Conservation (phyloP, 805 yeast species). For the Saccharomycopsis selenospora region DNA sequence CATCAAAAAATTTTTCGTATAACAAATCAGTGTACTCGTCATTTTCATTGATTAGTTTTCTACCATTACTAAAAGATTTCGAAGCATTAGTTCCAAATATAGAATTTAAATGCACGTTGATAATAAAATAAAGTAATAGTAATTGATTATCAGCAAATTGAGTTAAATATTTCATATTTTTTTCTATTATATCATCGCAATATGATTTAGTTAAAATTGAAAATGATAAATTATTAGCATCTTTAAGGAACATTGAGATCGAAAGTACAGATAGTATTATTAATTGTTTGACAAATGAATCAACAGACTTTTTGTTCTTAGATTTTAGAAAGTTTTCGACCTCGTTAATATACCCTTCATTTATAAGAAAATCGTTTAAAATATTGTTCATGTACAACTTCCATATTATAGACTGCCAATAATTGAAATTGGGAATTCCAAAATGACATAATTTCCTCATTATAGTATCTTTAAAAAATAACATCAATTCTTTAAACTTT, state of each 20-base stretch:
- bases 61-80: not conserved
- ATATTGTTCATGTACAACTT: not conserved
- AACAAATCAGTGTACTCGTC: not conserved
- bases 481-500: not conserved
- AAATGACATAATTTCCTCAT: not conserved
- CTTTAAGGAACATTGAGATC: not conserved
- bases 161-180: not conserved
- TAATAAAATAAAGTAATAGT: not conserved
- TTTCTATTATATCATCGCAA: not conserved
- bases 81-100: not conserved
- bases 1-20: slow-evolving; percentile 4
- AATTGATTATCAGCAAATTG: not conserved
- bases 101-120: not conserved
- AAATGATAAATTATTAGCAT: not conserved
- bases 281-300: not conserved
- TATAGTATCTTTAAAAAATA: not conserved
- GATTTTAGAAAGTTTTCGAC: not conserved
- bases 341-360: not conserved
- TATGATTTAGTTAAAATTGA: not conserved
- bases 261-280: not conserved
- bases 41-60: not conserved
- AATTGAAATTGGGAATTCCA: not conserved
- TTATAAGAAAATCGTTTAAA: slow-evolving; percentile 1
- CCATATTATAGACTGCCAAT: slow-evolving; percentile 6
- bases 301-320: not conserved